phyloP scores from a whole-genome alignment of 345 rosid genomes.

The Stellera chamaejasme region DNA sequence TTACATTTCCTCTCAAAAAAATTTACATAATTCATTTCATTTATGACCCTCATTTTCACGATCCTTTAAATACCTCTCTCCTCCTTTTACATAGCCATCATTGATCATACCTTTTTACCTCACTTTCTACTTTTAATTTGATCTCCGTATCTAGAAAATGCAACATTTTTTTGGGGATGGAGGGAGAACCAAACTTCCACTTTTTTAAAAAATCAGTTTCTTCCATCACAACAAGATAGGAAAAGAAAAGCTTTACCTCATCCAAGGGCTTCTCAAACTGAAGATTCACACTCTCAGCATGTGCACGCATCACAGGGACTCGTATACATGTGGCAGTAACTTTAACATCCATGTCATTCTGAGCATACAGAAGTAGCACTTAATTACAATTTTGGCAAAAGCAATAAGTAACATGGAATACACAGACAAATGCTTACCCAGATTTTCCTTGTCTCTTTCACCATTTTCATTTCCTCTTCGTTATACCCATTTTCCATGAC shows the following conservation, averaged over 20 bases:
- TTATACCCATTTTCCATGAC: constrained; percentile 79
- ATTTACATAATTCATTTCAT: too few species aligned
- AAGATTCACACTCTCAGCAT: constrained; percentile 96
- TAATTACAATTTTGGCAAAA: not conserved
- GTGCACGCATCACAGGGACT: constrained; percentile 99
- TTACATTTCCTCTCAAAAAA: too few species aligned
- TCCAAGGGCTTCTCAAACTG: constrained; percentile 90
- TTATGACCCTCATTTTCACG: too few species aligned
- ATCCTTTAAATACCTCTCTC: too few species aligned
- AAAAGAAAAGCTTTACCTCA: constrained; percentile 45
- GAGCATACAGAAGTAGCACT: constrained; percentile 10
- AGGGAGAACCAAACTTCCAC: too few species aligned
- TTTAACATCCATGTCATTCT: constrained; percentile 75
- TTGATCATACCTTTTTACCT: too few species aligned
- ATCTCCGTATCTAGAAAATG: too few species aligned
- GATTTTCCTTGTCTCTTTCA: constrained; percentile 85
- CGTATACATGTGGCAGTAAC: constrained; percentile 96
- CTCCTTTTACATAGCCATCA: too few species aligned
- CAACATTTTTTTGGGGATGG: too few species aligned
- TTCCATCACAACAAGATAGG: too few species aligned
- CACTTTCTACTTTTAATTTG: too few species aligned
- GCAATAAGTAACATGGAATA: not conserved
- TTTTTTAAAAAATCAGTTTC: too few species aligned
- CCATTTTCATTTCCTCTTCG: constrained; percentile 97
- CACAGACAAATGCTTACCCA: constrained; percentile 52